Evolutionary conservation across 768 basidiomycete species (phyloP).

Genomic region (Tylopilus rubrobrunneus): DNA sequence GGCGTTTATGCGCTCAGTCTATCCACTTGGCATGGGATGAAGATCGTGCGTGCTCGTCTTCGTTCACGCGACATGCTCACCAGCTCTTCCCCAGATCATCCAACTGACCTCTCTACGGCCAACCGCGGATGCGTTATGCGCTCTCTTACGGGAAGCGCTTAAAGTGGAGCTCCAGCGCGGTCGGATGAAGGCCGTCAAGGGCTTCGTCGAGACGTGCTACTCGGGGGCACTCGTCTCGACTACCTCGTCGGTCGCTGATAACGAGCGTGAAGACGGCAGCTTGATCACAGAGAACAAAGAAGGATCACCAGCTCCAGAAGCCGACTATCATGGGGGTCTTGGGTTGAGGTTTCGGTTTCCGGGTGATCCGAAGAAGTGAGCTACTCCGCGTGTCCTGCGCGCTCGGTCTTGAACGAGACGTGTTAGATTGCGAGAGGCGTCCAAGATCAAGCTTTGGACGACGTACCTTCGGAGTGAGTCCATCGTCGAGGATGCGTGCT

Average conservation of each 20-base stretch:
- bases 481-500: neutral
- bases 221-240: conserved; percentile 81
- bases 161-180: conserved; percentile 87
- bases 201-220: conserved; percentile 89
- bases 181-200: conserved; percentile 90
- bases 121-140: conserved; percentile 91
- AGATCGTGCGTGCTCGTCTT: conserved; percentile 57
- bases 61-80: conserved; percentile 4
- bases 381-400: neutral
- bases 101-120: conserved; percentile 92
- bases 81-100: conserved; percentile 54
- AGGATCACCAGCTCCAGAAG: conserved; percentile 41
- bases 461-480: conserved; percentile 73
- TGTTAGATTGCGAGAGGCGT: conserved; percentile 76
- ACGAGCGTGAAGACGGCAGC: conserved; percentile 67
- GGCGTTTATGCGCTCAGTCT: conserved; percentile 96
- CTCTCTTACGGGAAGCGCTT: conserved; percentile 81
- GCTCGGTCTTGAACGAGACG: conserved; percentile 7
- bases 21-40: conserved; percentile 90
- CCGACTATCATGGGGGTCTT: conserved; percentile 71
- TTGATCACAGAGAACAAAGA: conserved; percentile 49
- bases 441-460: conserved; percentile 95
- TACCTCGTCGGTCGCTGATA: conserved; percentile 53
- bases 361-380: conserved; percentile 87
- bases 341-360: conserved; percentile 86